Conservation (phyloP, 768 basidiomycete species). For the Boletus subcaerulescens region DNA sequence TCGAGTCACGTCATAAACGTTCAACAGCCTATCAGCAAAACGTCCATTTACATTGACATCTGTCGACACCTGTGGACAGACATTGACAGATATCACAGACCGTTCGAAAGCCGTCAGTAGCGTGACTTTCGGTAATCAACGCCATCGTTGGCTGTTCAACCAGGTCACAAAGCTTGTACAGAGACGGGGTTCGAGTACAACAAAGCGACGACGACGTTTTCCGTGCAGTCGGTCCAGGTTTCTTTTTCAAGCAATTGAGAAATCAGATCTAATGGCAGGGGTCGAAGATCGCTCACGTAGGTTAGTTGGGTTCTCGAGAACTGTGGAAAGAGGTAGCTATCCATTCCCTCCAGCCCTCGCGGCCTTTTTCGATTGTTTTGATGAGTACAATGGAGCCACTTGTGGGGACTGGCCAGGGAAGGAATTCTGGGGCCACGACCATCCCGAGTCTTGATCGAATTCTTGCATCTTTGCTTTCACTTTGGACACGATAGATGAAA, state of each 20-base stretch:
- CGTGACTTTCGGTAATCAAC: too few species aligned
- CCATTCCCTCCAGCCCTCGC: too few species aligned
- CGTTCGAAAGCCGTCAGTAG: too few species aligned
- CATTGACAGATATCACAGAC: too few species aligned
- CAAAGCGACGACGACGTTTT: conserved; percentile 41
- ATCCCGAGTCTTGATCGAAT: conserved; percentile 50
- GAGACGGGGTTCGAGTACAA: conserved; percentile 40
- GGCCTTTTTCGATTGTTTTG: neutral
- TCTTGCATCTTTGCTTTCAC: conserved; percentile 85
- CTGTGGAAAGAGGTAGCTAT: neutral
- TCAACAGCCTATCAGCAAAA: too few species aligned
- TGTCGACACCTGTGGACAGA: too few species aligned
- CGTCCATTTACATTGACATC: too few species aligned
- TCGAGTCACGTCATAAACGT: too few species aligned
- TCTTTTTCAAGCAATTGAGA: conserved; percentile 41
- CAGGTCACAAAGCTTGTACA: conserved; percentile 35
- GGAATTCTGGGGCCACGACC: conserved; percentile 14
- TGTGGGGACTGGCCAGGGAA: neutral
- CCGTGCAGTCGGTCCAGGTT: conserved; percentile 43
- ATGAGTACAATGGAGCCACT: neutral
- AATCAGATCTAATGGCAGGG: conserved; percentile 22
- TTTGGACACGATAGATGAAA: conserved; percentile 67
- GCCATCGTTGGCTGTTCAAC: conserved; percentile 31
- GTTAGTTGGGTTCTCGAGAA: neutral
- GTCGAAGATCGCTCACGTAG: neutral